Conservation (phyloP, 164 flowering plant species). For the Liquidambar formosana region DNA sequence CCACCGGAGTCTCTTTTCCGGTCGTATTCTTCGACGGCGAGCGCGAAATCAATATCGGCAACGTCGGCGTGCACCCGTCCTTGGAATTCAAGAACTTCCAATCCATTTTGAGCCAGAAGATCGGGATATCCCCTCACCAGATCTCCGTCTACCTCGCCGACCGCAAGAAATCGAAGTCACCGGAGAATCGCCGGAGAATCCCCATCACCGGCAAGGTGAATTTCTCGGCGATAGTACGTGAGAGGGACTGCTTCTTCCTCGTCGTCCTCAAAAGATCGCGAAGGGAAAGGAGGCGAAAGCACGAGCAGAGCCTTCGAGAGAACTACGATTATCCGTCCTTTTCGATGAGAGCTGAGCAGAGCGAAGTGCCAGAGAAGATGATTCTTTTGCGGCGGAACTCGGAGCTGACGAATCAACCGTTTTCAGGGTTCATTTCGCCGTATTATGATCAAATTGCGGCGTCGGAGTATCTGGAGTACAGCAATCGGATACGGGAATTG, state of each 20-base stretch:
- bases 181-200: slow-evolving; percentile 19
- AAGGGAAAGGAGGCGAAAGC: slow-evolving; percentile 20
- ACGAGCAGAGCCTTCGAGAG: background rate
- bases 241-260: slow-evolving; percentile 35
- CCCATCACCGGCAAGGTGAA: slow-evolving; percentile 46
- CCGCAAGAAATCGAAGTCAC: slow-evolving; percentile 11
- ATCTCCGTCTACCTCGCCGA: slow-evolving; percentile 44
- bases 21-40: slow-evolving; percentile 67
- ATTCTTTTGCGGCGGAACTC: slow-evolving; percentile 20
- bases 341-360: background rate
- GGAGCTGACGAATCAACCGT: background rate
- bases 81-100: slow-evolving; percentile 43
- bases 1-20: slow-evolving; percentile 29
- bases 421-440: slow-evolving; percentile 4
- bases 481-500: slow-evolving; percentile 13
- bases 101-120: slow-evolving; percentile 33
- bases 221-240: slow-evolving; percentile 31
- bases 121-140: slow-evolving; percentile 62
- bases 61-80: slow-evolving; percentile 27
- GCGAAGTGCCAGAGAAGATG: slow-evolving; percentile 19
- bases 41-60: slow-evolving; percentile 46
- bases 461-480: slow-evolving; percentile 13
- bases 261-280: slow-evolving; percentile 28
- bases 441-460: background rate
- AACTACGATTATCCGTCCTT: background rate